Evolutionary conservation across 345 rosid genomes (phyloP), one percentile per base, ranked within the genome.

Genomic region (Bretschneidera sinensis): DNA sequence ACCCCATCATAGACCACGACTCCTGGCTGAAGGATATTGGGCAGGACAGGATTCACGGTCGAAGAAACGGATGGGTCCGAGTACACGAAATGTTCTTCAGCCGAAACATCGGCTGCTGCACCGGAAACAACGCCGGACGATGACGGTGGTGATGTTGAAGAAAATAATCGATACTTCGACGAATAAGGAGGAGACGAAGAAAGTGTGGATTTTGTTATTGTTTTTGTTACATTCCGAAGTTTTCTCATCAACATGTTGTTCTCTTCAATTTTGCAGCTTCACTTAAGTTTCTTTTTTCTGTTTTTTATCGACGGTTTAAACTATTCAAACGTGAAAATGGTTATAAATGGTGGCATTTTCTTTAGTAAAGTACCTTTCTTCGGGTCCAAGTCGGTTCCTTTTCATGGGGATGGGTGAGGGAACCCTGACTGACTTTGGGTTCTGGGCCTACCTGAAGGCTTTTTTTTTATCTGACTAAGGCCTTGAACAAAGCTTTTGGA

Each of bases 1-100:
- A 92, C 96, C 23, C 97, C 96, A 71, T 92, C 97, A 64, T 87
- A 92, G 54, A 92, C 72, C 33, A 87, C 96, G 65, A 89, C 98
- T 43, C 97, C 81, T 23, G 98, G 97, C 84, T 92, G 94, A 22
- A 92, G 92, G 59, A 81, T 56, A 48, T 73, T 58, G 55, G 83
- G 83, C 52, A 74, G 39, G 21, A 64, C 54, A 45, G 83, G 74
- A 48, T 67, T 76, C 24, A 70, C 57, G 25, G 70, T 55, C 21
- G 79, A 19, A 23, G 85, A 64, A 34, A 48, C 65, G 1, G 76
- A 24, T 18, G 68, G 49, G 43, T 51, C 73, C 21, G 78, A 67
- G 60, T 69, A 74, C 6, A 70, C 65, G 43, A 61, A 56, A 62
- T 68, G 78, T 24, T 64, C 84, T 17, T 58, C 76, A n/a, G 51